Base-by-base conservation (phyloP, 345 rosid species). In the Populus alba region DNA sequence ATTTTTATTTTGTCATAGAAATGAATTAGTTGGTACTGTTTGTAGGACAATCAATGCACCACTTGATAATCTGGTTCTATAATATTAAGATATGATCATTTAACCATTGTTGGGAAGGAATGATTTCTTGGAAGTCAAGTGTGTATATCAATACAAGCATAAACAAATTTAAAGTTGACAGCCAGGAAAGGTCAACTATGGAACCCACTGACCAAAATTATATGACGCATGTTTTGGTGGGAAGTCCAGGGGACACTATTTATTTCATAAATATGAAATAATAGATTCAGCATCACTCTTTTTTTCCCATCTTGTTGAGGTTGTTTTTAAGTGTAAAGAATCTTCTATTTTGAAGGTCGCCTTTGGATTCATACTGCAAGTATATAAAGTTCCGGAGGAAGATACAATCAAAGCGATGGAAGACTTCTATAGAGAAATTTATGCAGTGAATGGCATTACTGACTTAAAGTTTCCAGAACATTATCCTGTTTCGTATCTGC, bases 301-400 rank as follows among this genome's bases (percentile, higher is more conserved):
- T 18, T 27, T 3, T 66, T 39, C 22, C 69, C 33, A 33, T 20
- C 35, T 16, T 43, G 25, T 39, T 12, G 29, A 27, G 1, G 29
- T 27, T 27, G 29, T 27, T 27, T 10, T 17, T 84, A 31, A 61
- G 43, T 3, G 1, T 71, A 13, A 25, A 12, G 9, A 74, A 11
- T 35, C 20, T 51, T 69, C 29, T 70, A 27, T 57, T 69, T 81
- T 33, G 72, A 80, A 95, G 98, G 99, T 11, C 95, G 98, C 67
- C 89, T 96, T 47, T 96, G 99, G 99, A 94, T 96, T 77, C 98
- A 96, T 41, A 95, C 97, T 68, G 99, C 98, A 23, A 75, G 95
- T 78, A 94, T n/a, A n/a, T n/a, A n/a, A 96, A 85, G 84, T 94
- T 68, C 33, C 97, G 1, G 99, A 96, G 71, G 95, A 89, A 84